Conservation (phyloP, 2,329 filamentous ascomycete species). For the Lizonia empirigonia region DNA sequence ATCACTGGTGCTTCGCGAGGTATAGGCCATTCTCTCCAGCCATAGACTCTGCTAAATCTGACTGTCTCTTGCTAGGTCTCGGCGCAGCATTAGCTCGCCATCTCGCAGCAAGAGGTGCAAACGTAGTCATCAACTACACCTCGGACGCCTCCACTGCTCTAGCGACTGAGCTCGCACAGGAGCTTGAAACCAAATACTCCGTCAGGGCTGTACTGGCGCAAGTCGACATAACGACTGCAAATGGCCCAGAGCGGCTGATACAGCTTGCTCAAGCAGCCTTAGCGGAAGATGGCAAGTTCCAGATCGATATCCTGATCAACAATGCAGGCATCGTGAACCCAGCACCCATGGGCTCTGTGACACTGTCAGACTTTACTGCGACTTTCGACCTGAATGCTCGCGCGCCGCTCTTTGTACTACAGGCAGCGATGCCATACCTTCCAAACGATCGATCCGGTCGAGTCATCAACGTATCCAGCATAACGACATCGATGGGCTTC, state of each 20-base stretch:
- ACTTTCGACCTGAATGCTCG: conserved; percentile 66
- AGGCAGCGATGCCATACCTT: conserved; percentile 71
- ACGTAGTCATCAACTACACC: conserved; percentile 72
- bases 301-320: conserved; percentile 81
- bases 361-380: conserved; percentile 61
- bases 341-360: conserved; percentile 52
- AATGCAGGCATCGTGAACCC: conserved; percentile 74
- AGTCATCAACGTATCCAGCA: conserved; percentile 64
- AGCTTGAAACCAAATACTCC: conserved; percentile 60
- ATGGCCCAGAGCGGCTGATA: conserved; percentile 64
- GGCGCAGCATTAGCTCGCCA: conserved; percentile 69
- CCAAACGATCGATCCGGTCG: conserved; percentile 67
- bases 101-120: conserved; percentile 71
- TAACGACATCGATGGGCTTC: conserved; percentile 61
- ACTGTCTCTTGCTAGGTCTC: conserved; percentile 63
- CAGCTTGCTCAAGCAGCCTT: conserved; percentile 61
- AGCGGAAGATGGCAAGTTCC: conserved; percentile 57
- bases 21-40: conserved; percentile 41
- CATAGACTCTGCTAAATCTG: neutral
- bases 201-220: conserved; percentile 66
- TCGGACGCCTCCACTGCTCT: conserved; percentile 59
- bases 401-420: conserved; percentile 66
- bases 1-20: conserved; percentile 78
- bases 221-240: conserved; percentile 68
- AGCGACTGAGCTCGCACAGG: conserved; percentile 57